Evolutionary conservation across 164 flowering plant species (phyloP).

Genomic region (Stephania cephalantha): DNA sequence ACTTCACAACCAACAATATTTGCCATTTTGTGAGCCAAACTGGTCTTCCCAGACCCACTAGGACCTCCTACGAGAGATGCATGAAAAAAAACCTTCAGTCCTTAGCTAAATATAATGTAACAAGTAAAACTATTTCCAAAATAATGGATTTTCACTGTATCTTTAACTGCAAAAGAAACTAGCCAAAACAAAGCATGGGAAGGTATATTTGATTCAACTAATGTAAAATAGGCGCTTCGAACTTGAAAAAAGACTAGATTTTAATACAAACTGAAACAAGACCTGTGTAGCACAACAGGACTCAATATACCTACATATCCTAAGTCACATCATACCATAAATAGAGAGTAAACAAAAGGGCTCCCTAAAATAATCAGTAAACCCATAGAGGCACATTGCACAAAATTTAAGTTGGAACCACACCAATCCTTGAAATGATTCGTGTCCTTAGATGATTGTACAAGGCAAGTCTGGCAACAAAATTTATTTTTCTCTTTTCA

Average conservation of each 20-base stretch:
- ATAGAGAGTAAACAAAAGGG: neutral
- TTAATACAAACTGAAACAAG: too few relatives aligned
- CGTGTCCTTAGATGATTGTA: too few relatives aligned
- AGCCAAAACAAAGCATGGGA: neutral
- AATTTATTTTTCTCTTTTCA: too few relatives aligned
- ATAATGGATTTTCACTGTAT: neutral
- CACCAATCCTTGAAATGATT: neutral
- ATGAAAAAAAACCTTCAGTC: conserved; percentile 7
- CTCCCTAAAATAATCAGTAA: neutral
- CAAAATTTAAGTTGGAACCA: neutral
- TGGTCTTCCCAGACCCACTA: conserved; percentile 99
- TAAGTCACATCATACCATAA: neutral
- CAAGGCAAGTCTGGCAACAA: too few relatives aligned
- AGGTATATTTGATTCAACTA: too few relatives aligned
- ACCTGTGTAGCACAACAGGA: neutral
- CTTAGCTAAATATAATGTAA: neutral
- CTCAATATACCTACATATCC: neutral
- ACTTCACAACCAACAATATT: conserved; percentile 99
- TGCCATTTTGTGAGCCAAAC: conserved; percentile 99
- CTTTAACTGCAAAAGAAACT: neutral
- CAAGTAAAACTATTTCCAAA: neutral
- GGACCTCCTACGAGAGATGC: conserved; percentile 76
- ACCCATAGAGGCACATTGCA: too few relatives aligned
- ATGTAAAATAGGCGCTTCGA: neutral
- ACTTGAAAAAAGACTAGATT: neutral